Evolutionary conservation across 83 land plant genomes (phyloP).

Genomic region (Picea abies): DNA sequence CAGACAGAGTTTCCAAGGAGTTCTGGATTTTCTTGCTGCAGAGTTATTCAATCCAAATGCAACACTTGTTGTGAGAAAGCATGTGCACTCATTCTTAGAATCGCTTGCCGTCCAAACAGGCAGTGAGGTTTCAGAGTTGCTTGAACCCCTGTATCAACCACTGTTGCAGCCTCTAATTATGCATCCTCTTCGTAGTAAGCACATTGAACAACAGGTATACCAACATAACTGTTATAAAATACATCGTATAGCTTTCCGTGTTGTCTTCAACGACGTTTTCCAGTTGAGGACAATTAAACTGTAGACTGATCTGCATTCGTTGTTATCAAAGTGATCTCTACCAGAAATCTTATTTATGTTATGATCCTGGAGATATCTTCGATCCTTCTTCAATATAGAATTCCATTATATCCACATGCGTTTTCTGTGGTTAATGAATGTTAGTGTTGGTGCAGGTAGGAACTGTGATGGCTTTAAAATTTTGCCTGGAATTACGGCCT

Average conservation of each 20-base stretch:
- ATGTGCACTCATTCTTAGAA: conserved; percentile 94
- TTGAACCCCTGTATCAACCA: conserved; percentile 87
- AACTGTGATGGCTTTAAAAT: conserved; percentile 95
- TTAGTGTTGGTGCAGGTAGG: conserved; percentile 69
- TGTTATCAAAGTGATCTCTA: background rate
- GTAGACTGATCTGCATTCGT: conserved; percentile 1
- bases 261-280: background rate
- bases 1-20: conserved; percentile 94
- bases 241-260: background rate
- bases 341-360: background rate
- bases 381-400: background rate
- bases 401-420: background rate
- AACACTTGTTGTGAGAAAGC: conserved; percentile 83
- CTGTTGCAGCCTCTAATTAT: conserved; percentile 88
- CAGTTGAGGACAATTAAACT: background rate
- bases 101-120: conserved; percentile 98
- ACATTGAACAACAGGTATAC: conserved; percentile 96
- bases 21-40: conserved; percentile 88
- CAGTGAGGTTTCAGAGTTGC: conserved; percentile 97
- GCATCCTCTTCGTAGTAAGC: conserved; percentile 83
- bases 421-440: background rate
- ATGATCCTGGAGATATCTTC: background rate
- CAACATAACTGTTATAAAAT: background rate
- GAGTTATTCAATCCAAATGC: conserved; percentile 97
- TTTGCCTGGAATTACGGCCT: conserved; percentile 93